Evolutionary conservation across 257 asterid species (phyloP), one percentile per base, ranked within the genome.

Genomic region (Penstemon eatonii): DNA sequence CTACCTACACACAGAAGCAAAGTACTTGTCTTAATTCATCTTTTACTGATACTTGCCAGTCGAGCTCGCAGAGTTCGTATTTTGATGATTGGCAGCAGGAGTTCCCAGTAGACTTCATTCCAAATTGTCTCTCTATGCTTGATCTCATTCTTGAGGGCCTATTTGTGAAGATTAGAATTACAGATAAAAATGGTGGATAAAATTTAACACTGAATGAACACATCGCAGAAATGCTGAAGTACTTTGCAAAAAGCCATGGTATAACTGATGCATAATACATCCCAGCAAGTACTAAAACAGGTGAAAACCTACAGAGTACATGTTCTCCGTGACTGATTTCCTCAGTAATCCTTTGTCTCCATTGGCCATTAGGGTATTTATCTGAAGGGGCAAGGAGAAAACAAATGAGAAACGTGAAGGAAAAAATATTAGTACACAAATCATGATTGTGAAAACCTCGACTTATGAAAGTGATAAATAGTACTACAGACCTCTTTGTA

Each of bases 111-210:
- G 77, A 92, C 83, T 44, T 58, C 59, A 67, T 81, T 84, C 98
- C 98, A 92, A 65, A 77, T 76, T 36, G 82, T 69, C 79, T 86
- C 94, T 78, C 97, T 86, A 15, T 82, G 90, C 90, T 88, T 92
- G 80, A 90, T 90, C 82, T 92, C 98, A 78, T 90, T 92, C 94
- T 92, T 92, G 69, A 92, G 88, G 70, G 84, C 88, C 98, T 92
- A 83, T 73, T 79, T 64, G 43, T 25, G 60, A 68, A 72, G 57
- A 79, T 57, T 41, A 50, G 75, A 79, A 68, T 37, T 71, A 69
- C 68, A 73, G 36, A 60, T 51, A 56, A 58, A 71, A 64, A 65
- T 50, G 69, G 59, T 12, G 37, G 25, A 45, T 55, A 45, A 64
- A 62, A 47, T 65, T 59, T 49, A 0, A 56, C 8, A 66, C 67